Evolutionary conservation across 108 stramenopile genomes (phyloP).

Genomic region (Parietichytrium sp.): DNA sequence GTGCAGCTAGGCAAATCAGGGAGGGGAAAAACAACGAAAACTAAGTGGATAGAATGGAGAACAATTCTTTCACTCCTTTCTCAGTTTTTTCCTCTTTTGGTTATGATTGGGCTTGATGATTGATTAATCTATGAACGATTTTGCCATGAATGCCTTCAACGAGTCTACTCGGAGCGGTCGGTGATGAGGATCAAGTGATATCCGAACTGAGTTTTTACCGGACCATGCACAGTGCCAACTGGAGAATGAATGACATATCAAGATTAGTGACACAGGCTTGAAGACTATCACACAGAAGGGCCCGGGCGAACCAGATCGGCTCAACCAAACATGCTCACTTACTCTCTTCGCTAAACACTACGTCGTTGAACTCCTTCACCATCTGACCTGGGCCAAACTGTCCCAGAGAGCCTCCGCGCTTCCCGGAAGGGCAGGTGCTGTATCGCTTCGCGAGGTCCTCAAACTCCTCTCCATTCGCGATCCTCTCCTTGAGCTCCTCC

Average conservation of each 20-base stretch:
- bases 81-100: too few species aligned
- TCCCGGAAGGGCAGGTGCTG: slow-evolving; percentile 6
- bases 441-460: slow-evolving; percentile 23
- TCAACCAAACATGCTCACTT: background rate
- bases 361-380: slow-evolving; percentile 43
- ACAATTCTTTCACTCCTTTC: too few species aligned
- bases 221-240: slow-evolving; percentile 42
- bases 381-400: slow-evolving; percentile 40
- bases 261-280: too few species aligned
- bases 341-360: slow-evolving; percentile 5
- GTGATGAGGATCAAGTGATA: slow-evolving; percentile 40
- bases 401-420: slow-evolving; percentile 39
- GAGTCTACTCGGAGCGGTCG: too few species aligned
- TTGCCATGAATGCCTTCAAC: too few species aligned
- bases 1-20: too few species aligned
- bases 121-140: too few species aligned
- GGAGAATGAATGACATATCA: too few species aligned
- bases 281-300: too few species aligned
- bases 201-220: slow-evolving; percentile 44
- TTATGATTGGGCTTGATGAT: too few species aligned
- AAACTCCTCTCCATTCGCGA: slow-evolving; percentile 10
- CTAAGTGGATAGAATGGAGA: too few species aligned
- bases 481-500: slow-evolving; percentile 33
- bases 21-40: too few species aligned
- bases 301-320: background rate